Evolutionary conservation across 1,139 yeast species (phyloP).

Genomic region (Martiniozyma asiatica): DNA sequence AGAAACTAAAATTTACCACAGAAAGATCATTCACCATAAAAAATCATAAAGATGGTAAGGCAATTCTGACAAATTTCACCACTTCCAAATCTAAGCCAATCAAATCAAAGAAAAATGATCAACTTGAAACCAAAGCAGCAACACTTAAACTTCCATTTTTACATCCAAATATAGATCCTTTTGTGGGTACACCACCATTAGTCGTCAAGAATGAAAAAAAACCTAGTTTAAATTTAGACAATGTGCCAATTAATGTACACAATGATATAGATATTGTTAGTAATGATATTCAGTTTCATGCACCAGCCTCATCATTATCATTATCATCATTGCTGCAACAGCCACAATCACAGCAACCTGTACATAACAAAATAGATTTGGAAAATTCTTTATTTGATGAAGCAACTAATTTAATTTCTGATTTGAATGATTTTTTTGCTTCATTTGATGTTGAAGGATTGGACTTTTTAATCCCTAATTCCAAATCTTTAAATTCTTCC

Average conservation of each 20-base stretch:
- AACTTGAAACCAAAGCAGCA: conserved; percentile 1
- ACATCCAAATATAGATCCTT: conserved; percentile 10
- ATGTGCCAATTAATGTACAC: no score
- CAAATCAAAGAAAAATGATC: neutral
- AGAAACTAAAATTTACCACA: conserved; percentile 25
- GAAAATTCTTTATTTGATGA: conserved; percentile 32
- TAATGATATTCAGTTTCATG: no score
- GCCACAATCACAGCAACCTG: conserved; percentile 10
- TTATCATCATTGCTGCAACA: neutral
- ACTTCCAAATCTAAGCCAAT: neutral
- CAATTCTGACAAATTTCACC: conserved; percentile 11
- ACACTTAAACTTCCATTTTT: no score
- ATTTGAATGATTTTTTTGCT: conserved; percentile 32
- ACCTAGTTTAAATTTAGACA: neutral
- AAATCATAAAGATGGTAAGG: conserved; percentile 5
- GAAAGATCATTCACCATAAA: conserved; percentile 20
- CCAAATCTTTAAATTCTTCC: no score
- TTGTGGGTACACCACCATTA: conserved; percentile 15
- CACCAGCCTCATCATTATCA: neutral
- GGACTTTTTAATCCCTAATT: no score
- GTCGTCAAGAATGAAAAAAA: conserved; percentile 26
- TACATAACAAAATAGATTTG: conserved; percentile 11
- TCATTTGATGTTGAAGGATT: conserved; percentile 15
- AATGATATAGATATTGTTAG: no score
- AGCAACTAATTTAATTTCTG: conserved; percentile 39